Percentiles rank a stretch among this genome's conserved stretches.
Evolutionary conservation across 768 basidiomycete species (phyloP).

Genomic region (Boletus pseudopeckii): DNA sequence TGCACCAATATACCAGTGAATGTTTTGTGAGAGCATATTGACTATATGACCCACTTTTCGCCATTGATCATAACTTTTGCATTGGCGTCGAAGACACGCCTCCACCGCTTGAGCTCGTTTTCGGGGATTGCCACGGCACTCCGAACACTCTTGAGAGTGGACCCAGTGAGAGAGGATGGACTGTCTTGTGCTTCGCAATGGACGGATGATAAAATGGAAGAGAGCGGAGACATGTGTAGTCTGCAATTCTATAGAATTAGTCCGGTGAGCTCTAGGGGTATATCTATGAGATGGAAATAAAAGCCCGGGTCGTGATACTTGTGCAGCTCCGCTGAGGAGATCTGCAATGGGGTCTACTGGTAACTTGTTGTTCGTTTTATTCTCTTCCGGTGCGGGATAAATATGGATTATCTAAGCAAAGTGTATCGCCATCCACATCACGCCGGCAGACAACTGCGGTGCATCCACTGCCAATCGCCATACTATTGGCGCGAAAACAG

Average conservation of each 20-base stretch:
- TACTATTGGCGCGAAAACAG: not conserved
- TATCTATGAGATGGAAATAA: conserved; percentile 25
- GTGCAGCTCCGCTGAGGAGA: conserved; percentile 15
- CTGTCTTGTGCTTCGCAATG: conserved; percentile 49
- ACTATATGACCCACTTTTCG: conserved; percentile 63
- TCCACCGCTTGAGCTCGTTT: conserved; percentile 85
- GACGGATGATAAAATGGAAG: conserved; percentile 45
- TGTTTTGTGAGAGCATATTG: conserved; percentile 18
- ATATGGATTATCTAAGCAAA: conserved; percentile 29
- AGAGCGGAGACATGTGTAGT: conserved; percentile 36
- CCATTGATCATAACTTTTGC: conserved; percentile 69
- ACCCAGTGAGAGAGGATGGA: conserved; percentile 43
- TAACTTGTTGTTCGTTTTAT: conserved; percentile 3
- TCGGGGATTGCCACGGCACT: conserved; percentile 71
- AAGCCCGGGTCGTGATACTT: conserved; percentile 14
- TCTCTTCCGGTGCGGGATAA: conserved; percentile 29
- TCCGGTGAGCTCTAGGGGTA: conserved; percentile 34
- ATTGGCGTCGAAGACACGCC: conserved; percentile 79
- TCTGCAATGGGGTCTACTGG: conserved; percentile 10
- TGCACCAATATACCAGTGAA: conserved; percentile 3
- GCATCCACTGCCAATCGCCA: not conserved
- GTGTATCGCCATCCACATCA: conserved; percentile 33
- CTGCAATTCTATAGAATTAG: conserved; percentile 27
- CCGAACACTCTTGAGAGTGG: conserved; percentile 63
- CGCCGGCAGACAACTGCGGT: not conserved